Base-by-base conservation (phyloP, 176 grass and related monocot species). In the Avena atlantica region DNA sequence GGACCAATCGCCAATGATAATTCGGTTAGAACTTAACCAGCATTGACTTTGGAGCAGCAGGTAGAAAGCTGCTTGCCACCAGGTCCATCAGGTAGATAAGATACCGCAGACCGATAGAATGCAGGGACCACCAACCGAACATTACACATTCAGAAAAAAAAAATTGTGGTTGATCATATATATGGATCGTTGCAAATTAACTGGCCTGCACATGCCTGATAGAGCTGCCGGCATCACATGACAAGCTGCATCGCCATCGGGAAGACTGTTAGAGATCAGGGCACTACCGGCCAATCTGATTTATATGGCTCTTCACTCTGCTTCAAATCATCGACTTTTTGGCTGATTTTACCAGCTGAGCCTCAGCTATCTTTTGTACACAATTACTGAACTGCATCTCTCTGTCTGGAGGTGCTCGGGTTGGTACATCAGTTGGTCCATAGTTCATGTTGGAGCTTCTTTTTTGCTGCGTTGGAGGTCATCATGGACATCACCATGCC, bases 121-220 rank as follows among this genome's bases (percentile, higher is more conserved):
- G 58, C 42, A 79, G 9, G 34, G 55, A 23, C 55, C 53, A 21
- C 34, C 53, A 42, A 42, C 69, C 69, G 6, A 42, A 44, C 67
- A 42, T 42, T 58, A 13, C 17, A 59, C 40, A 48, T 21, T 80
- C 40, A 15, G 11, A 8, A 44, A 2, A 56, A 65, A 48, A 19
- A 34, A 12, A n/a, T 14, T 42, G 68, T 50, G 47, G 83, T 76
- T 68, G 56, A 76, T 81, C 52, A 36, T 49, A 89, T 67, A 85
- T 67, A 62, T 34, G 14, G 56, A 76, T 4, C 81, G 71, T 85
- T 67, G 77, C 77, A 19, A 40, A 89, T 75, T 81, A 23, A 66
- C 75, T 75, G 83, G 56, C 51, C 58, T 12, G 48, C 3, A 19
- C 48, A 67, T 58, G 69, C 58, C 23, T 45, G 47, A 49, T 58